phyloP scores from a whole-genome alignment of 805 yeast species.

The Candida stauntonica region DNA sequence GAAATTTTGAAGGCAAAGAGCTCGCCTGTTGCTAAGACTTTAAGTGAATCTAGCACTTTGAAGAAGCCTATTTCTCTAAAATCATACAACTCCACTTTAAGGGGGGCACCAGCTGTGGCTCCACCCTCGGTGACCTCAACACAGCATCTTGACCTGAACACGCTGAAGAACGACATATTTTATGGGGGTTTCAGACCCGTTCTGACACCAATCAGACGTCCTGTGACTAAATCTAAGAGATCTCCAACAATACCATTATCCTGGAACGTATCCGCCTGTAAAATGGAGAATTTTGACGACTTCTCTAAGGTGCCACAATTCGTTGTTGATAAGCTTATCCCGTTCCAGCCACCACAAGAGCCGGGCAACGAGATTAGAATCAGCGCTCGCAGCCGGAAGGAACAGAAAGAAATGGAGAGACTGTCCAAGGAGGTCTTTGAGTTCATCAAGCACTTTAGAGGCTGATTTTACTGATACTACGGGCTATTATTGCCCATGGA shows the following conservation, averaged over 20 bases:
- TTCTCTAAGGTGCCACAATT: slow-evolving; percentile 25
- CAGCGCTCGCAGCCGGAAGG: slow-evolving; percentile 22
- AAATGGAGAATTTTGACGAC: slow-evolving; percentile 24
- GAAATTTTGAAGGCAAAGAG: slow-evolving; percentile 1
- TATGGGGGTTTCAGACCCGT: slow-evolving; percentile 26
- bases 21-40: slow-evolving; percentile 2
- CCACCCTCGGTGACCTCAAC: slow-evolving; percentile 25
- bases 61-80: slow-evolving; percentile 14
- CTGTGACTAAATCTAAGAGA: slow-evolving; percentile 14
- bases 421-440: slow-evolving; percentile 21
- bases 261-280: slow-evolving; percentile 26
- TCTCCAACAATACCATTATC: slow-evolving; percentile 22
- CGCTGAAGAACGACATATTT: slow-evolving; percentile 21
- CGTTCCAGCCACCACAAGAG: slow-evolving; percentile 19
- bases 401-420: slow-evolving; percentile 20
- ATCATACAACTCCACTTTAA: slow-evolving; percentile 5
- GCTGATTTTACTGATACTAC: slow-evolving; percentile 5
- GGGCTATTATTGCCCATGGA: background rate
- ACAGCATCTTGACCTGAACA: slow-evolving; percentile 20
- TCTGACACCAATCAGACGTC: slow-evolving; percentile 23
- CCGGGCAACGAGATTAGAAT: slow-evolving; percentile 27
- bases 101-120: background rate
- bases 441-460: slow-evolving; percentile 22
- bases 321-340: slow-evolving; percentile 24
- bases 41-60: background rate